phyloP scores from a whole-genome alignment of 2,329 filamentous ascomycete genomes.

The Dactylonectria estremocensis region DNA sequence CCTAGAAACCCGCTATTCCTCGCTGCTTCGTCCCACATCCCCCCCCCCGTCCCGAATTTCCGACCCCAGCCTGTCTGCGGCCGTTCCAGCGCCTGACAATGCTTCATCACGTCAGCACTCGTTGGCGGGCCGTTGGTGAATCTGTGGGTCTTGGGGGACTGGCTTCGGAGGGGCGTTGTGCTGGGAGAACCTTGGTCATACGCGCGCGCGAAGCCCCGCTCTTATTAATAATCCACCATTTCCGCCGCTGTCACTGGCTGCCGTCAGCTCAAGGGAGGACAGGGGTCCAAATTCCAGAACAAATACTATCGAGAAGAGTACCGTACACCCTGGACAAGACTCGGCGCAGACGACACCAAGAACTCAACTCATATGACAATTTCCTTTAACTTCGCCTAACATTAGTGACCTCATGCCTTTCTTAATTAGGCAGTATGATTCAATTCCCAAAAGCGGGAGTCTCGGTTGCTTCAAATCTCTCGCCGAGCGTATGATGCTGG shows the following conservation, averaged over 20 bases:
- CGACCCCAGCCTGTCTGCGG: slow-evolving; percentile 3
- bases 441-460: no score
- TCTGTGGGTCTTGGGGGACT: background rate
- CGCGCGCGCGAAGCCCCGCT: slow-evolving; percentile 47
- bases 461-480: no score
- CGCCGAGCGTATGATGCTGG: no score
- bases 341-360: no score
- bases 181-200: slow-evolving; percentile 44
- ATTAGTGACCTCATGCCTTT: no score
- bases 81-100: background rate
- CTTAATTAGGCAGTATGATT: no score
- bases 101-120: slow-evolving; percentile 6
- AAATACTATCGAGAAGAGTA: no score
- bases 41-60: slow-evolving; percentile 29
- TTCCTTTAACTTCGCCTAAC: no score
- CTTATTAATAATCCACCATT: slow-evolving; percentile 34
- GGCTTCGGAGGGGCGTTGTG: background rate
- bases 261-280: background rate
- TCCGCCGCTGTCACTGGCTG: slow-evolving; percentile 28
- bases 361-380: no score
- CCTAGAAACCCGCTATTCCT: background rate
- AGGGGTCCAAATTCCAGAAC: no score
- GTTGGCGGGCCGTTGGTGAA: slow-evolving; percentile 15
- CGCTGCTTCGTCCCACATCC: background rate
- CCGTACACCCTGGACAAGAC: no score